Conservation (phyloP, 768 basidiomycete species). For the Gymnopilus dilepis region DNA sequence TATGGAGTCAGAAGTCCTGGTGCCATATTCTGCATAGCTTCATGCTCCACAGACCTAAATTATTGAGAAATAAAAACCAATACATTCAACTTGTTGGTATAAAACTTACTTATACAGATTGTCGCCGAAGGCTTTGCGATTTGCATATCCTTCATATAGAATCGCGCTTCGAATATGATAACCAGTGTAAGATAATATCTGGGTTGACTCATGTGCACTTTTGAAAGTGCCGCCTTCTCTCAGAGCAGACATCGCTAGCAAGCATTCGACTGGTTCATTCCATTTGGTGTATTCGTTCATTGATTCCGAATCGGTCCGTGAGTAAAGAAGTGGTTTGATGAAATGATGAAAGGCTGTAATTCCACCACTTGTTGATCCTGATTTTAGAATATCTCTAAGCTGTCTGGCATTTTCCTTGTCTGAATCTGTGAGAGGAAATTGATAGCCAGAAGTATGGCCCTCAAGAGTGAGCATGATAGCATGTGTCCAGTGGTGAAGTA, state of each 20-base stretch:
- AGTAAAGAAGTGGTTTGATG: slow-evolving; percentile 13
- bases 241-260: slow-evolving; percentile 17
- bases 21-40: slow-evolving; percentile 9
- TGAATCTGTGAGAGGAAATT: slow-evolving; percentile 3
- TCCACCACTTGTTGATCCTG: neutral
- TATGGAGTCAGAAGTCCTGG: slow-evolving; percentile 11
- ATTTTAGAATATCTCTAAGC: neutral
- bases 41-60: slow-evolving; percentile 12
- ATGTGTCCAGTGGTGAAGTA: slow-evolving; percentile 13
- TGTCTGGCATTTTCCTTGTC: neutral
- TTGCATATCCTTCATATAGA: slow-evolving; percentile 15
- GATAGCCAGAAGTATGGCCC: neutral
- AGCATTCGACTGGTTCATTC: slow-evolving; percentile 20
- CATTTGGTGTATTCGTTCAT: slow-evolving; percentile 12
- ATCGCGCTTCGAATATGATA: slow-evolving; percentile 19
- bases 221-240: slow-evolving; percentile 23
- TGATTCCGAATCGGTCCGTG: neutral
- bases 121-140: neutral
- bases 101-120: slow-evolving; percentile 4
- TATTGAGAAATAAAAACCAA: neutral
- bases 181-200: slow-evolving; percentile 15
- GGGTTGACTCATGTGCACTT: slow-evolving; percentile 9
- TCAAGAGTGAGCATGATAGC: slow-evolving; percentile 2
- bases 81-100: too few relatives aligned
- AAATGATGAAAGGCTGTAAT: slow-evolving; percentile 13